phyloP scores from a whole-genome alignment of 2,329 filamentous ascomycete species.

The Biscogniauxia mediterranea region DNA sequence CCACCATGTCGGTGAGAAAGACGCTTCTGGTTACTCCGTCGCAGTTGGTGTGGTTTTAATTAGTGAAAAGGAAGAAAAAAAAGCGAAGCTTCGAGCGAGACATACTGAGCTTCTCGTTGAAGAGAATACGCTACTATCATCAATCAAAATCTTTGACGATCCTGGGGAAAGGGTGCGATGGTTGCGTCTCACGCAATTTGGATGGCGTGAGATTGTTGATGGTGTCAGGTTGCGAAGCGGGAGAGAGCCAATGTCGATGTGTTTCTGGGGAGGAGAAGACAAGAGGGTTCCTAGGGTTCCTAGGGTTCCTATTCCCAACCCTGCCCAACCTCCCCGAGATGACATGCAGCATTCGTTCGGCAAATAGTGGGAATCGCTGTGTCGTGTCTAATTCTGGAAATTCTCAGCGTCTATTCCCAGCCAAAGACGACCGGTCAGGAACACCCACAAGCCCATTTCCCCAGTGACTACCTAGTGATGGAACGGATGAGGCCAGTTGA shows the following conservation, averaged over 20 bases:
- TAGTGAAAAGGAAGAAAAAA: neutral
- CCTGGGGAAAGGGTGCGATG: neutral
- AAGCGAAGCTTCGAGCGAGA: neutral
- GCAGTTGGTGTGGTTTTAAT: neutral
- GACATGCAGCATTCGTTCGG: neutral
- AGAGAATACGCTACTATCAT: neutral
- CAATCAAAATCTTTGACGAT: neutral
- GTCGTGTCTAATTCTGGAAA: neutral
- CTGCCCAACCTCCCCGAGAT: neutral
- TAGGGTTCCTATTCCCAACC: neutral
- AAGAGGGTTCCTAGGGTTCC: neutral
- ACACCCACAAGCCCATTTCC: neutral
- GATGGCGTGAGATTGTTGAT: neutral
- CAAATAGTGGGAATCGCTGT: neutral
- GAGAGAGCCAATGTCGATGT: neutral
- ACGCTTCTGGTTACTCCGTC: neutral
- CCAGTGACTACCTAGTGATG: neutral
- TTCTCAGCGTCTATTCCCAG: neutral
- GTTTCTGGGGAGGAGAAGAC: neutral
- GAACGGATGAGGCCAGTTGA: neutral
- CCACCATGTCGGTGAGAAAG: neutral
- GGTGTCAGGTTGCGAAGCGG: neutral
- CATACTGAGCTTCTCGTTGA: neutral
- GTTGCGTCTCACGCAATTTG: neutral
- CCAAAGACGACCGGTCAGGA: neutral